A percentile compares a stretch with the other conserved stretches of the same genome.
phyloP scores from a whole-genome alignment of 768 basidiomycete genomes.

The Tricholoma furcatifolium region DNA sequence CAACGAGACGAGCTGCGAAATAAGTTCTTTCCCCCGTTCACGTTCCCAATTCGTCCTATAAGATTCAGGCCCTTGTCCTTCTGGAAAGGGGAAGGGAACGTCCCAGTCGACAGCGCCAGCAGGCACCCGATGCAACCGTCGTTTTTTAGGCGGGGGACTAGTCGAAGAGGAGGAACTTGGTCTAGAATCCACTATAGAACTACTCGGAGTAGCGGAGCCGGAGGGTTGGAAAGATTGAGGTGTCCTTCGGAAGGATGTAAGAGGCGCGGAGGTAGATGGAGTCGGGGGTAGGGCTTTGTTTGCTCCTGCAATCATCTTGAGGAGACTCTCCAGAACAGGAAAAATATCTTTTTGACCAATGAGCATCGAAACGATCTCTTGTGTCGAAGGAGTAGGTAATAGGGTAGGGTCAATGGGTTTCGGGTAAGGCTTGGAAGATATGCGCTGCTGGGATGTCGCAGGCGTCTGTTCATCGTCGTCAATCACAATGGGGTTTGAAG shows the following conservation, averaged over 20 bases:
- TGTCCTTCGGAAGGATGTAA: conserved; percentile 15
- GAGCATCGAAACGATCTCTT: conserved; percentile 60
- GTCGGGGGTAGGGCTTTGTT: conserved; percentile 4
- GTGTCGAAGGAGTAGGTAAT: conserved; percentile 49
- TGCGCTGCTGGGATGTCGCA: conserved; percentile 22
- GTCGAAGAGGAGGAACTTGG: neutral
- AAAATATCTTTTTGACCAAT: conserved; percentile 65
- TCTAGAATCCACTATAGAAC: neutral
- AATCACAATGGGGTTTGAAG: conserved; percentile 68
- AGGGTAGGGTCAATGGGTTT: conserved; percentile 35
- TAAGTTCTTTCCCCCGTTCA: conserved; percentile 59
- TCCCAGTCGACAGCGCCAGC: conserved; percentile 85
- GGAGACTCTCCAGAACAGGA: conserved; percentile 60
- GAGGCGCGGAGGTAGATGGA: conserved; percentile 2
- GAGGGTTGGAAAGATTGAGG: conserved; percentile 7
- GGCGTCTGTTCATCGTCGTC: conserved; percentile 54
- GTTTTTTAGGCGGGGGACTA: conserved; percentile 48
- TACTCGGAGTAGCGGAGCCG: neutral
- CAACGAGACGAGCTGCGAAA: conserved; percentile 58
- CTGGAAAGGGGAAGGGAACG: conserved; percentile 72
- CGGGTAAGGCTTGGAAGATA: conserved; percentile 19
- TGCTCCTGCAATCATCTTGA: conserved; percentile 53
- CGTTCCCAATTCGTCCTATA: conserved; percentile 66
- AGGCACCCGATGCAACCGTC: conserved; percentile 66
- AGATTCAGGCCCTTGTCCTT: conserved; percentile 68